A percentile compares a stretch with the other conserved stretches of the same genome.
These are phyloP conservation scores for Theileria annulata DNA, from an alignment of 169 alveolate genomes.

Conservation along the genomic window DNA sequence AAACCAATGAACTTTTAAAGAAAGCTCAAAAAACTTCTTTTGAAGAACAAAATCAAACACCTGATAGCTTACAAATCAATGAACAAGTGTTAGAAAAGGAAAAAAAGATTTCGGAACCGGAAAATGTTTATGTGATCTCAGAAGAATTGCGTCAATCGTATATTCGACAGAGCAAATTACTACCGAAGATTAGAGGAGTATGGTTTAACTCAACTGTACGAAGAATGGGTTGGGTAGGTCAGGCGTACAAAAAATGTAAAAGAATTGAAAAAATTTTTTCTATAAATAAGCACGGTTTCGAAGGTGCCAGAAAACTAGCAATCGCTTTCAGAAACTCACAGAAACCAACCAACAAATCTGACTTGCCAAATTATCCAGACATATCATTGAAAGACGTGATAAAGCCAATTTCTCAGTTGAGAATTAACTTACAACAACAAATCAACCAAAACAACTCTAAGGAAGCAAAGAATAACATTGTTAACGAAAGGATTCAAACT, in stretches of 20 bases:
- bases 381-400: slow-evolving; percentile 18
- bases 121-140: slow-evolving; percentile 38
- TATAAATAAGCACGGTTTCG: slow-evolving; percentile 79
- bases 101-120: slow-evolving; percentile 18
- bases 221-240: slow-evolving; percentile 85
- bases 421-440: slow-evolving; percentile 4
- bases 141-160: slow-evolving; percentile 74
- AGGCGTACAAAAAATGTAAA: slow-evolving; percentile 81
- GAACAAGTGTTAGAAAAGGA: slow-evolving; percentile 21
- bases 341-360: slow-evolving; percentile 62
- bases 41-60: slow-evolving; percentile 43
- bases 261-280: slow-evolving; percentile 80
- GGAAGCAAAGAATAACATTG: not conserved
- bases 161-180: slow-evolving; percentile 71
- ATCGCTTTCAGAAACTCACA: slow-evolving; percentile 81
- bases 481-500: not conserved
- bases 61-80: slow-evolving; percentile 54
- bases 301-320: slow-evolving; percentile 78
- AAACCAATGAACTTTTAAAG: not conserved
- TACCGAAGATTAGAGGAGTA: slow-evolving; percentile 80
- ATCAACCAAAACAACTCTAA: not conserved
- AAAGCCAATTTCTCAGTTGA: slow-evolving; percentile 24
- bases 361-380: slow-evolving; percentile 8
- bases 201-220: slow-evolving; percentile 82
- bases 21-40: not conserved